A percentile compares a stretch with the other conserved stretches of the same genome.
Conservation (phyloP, 2,329 filamentous ascomycete genomes). For the Aspergillus fischeri region DNA sequence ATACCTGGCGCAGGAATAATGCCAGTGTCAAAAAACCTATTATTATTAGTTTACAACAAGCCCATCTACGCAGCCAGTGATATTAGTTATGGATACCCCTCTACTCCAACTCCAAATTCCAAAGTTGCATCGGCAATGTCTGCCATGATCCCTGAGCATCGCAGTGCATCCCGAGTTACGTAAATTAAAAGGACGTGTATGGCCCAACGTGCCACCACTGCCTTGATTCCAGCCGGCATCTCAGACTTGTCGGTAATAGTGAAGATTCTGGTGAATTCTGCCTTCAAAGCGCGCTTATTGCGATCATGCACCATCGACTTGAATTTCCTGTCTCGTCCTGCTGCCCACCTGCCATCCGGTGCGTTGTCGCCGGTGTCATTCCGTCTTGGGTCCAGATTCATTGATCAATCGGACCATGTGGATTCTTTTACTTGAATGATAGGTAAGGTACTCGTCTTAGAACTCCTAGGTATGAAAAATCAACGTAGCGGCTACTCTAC, state of each 20-base stretch:
- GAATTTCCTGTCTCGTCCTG: background rate
- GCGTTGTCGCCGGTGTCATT: background rate
- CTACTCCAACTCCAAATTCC: background rate
- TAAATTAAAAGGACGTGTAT: constrained; percentile 32
- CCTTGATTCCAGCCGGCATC: background rate
- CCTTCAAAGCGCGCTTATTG: background rate
- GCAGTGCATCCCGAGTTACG: constrained; percentile 34
- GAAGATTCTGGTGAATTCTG: constrained; percentile 11
- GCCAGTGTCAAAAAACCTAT: background rate
- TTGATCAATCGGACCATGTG: background rate
- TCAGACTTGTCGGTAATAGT: background rate
- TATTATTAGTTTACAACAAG: too few relatives aligned
- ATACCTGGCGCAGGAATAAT: background rate
- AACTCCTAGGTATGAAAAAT: background rate
- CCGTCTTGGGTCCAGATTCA: background rate
- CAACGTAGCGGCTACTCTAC: too few relatives aligned
- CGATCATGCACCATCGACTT: background rate
- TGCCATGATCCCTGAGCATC: background rate
- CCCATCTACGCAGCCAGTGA: too few relatives aligned
- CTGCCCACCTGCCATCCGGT: background rate
- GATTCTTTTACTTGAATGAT: background rate
- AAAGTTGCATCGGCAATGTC: background rate
- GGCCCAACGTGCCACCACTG: background rate
- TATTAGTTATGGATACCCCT: background rate
- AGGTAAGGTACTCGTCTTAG: background rate